Percentiles rank a stretch among this genome's conserved stretches.
phyloP scores from a whole-genome alignment of 192 early-diverging fungal genomes.

The Cetraspora pellucida region DNA sequence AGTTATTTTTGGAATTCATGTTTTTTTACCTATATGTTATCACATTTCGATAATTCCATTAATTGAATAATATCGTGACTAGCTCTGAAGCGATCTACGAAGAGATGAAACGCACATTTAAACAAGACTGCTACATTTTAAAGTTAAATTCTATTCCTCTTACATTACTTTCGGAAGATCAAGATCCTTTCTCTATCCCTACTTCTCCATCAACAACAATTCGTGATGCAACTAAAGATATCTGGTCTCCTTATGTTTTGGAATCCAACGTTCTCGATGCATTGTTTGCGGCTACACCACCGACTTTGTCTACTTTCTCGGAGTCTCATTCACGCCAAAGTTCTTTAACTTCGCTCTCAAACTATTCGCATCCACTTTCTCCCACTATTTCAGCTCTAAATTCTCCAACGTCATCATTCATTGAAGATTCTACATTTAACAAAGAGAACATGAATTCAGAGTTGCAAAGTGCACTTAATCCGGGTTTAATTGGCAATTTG shows the following conservation, averaged over 20 bases:
- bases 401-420: constrained; percentile 39
- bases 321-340: constrained; percentile 37
- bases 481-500: constrained; percentile 31
- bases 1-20: neutral
- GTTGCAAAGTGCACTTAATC: constrained; percentile 37
- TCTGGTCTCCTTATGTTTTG: constrained; percentile 51
- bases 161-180: constrained; percentile 33
- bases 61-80: neutral
- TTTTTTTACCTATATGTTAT: neutral
- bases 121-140: constrained; percentile 61
- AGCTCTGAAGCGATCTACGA: constrained; percentile 64
- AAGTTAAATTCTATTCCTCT: constrained; percentile 60
- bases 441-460: constrained; percentile 42
- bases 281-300: constrained; percentile 32
- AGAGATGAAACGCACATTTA: constrained; percentile 68
- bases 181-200: constrained; percentile 18
- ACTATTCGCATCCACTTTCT: constrained; percentile 23
- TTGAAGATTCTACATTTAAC: constrained; percentile 39
- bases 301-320: constrained; percentile 21
- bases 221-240: constrained; percentile 30
- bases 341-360: constrained; percentile 35
- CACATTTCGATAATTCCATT: neutral
- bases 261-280: constrained; percentile 31
- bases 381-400: constrained; percentile 44
- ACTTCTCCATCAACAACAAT: neutral